phyloP scores from a whole-genome alignment of 78 protist species.

The Dictyostelium intermedium region DNA sequence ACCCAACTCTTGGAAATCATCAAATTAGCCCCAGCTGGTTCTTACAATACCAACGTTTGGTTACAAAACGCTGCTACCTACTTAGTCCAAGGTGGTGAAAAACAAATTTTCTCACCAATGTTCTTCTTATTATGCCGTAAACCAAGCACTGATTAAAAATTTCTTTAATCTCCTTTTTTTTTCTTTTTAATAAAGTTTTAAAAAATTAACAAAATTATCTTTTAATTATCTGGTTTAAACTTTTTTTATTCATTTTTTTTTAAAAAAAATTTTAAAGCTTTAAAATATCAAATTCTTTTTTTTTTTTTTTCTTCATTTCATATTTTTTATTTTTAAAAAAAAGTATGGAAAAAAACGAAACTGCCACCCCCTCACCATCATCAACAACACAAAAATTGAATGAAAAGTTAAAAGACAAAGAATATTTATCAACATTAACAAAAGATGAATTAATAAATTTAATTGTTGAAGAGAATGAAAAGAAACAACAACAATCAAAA shows the following conservation, averaged over 20 bases:
- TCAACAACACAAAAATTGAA: background rate
- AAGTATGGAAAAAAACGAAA: background rate
- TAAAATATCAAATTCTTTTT: too few relatives aligned
- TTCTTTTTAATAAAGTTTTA: background rate
- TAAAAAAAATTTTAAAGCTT: too few relatives aligned
- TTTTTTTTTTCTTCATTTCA: too few relatives aligned
- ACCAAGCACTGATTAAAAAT: conserved; percentile 32
- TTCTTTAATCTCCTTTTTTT: background rate
- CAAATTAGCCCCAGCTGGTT: conserved; percentile 77
- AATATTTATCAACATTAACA: background rate
- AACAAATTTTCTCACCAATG: conserved; percentile 89
- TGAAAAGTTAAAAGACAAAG: background rate
- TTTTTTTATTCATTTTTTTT: background rate
- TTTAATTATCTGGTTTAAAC: background rate
- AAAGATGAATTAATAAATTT: conserved; percentile 6
- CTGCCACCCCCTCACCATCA: background rate
- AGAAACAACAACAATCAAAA: background rate
- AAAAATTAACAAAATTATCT: background rate
- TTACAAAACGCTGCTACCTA: conserved; percentile 86
- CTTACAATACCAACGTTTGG: conserved; percentile 70
- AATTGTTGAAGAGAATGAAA: background rate
- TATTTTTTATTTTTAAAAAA: too few relatives aligned
- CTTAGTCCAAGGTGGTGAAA: conserved; percentile 88
- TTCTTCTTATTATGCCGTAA: conserved; percentile 74
- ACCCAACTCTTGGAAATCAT: conserved; percentile 32